A percentile compares a stretch with the other conserved stretches of the same genome.
phyloP scores from a whole-genome alignment of 2,329 filamentous ascomycete genomes.

The Chaetomium sp. region DNA sequence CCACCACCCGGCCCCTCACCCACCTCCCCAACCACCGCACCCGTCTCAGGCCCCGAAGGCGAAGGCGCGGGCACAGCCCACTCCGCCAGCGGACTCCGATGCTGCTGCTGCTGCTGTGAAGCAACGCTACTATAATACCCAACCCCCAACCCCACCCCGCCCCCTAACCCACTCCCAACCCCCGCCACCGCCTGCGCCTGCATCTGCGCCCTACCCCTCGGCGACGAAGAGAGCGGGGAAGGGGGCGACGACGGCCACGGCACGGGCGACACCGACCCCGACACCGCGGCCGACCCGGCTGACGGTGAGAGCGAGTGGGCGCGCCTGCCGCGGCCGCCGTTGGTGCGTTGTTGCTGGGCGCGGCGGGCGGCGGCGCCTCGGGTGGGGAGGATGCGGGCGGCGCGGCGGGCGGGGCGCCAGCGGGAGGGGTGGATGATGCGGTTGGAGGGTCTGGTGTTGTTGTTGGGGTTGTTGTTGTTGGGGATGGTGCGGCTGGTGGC shows the following conservation, averaged over 20 bases:
- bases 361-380: not conserved
- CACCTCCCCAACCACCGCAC: not conserved
- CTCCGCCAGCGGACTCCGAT: constrained; percentile 14
- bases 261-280: not conserved
- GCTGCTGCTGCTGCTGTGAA: constrained; percentile 8
- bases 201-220: not conserved
- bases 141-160: not conserved
- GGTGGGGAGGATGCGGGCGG: not conserved
- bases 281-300: not conserved
- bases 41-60: not conserved
- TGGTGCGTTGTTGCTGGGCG: not conserved
- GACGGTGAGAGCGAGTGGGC: constrained; percentile 13
- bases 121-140: no score
- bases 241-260: not conserved
- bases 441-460: not conserved
- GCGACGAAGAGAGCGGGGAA: not conserved
- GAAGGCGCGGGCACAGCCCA: not conserved
- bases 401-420: not conserved
- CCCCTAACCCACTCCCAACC: not conserved
- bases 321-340: not conserved
- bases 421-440: constrained; percentile 2
- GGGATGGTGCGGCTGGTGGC: not conserved
- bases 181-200: not conserved
- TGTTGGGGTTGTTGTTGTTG: no score
- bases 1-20: not conserved